Percentiles rank a stretch among this genome's conserved stretches.
phyloP scores from a whole-genome alignment of 768 basidiomycete species.

The Tephrocybe sp. region DNA sequence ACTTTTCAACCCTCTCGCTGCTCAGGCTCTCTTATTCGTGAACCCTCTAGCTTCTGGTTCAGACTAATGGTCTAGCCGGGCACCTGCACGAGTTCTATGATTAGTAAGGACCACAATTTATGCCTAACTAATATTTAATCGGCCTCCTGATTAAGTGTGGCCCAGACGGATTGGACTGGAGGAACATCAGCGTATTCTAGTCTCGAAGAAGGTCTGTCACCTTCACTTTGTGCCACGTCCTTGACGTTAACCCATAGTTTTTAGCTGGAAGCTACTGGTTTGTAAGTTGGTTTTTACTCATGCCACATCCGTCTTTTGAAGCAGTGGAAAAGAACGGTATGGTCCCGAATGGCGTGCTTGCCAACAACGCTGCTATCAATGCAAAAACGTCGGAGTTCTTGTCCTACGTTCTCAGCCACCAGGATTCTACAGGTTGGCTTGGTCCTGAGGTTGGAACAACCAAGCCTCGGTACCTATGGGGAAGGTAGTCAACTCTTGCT shows the following conservation, averaged over 20 bases:
- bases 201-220: constrained; percentile 39
- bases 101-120: constrained; percentile 7
- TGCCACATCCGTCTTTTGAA: neutral
- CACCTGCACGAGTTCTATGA: constrained; percentile 40
- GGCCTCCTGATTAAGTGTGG: constrained; percentile 25
- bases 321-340: constrained; percentile 42
- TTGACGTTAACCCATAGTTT: neutral
- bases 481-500: constrained; percentile 30
- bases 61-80: constrained; percentile 43
- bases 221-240: neutral
- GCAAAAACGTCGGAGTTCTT: constrained; percentile 48
- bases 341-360: constrained; percentile 51
- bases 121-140: no score
- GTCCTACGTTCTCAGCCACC: constrained; percentile 49
- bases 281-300: constrained; percentile 31
- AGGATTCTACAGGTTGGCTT: constrained; percentile 56
- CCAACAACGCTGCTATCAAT: constrained; percentile 45
- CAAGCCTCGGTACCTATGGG: constrained; percentile 56
- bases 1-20: neutral
- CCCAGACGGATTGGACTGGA: constrained; percentile 43
- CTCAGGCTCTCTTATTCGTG: neutral
- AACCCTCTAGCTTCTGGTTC: constrained; percentile 38
- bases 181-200: constrained; percentile 40
- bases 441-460: constrained; percentile 54
- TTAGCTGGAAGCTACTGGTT: constrained; percentile 61